These are phyloP conservation scores for Rhodotorula mucilaginosa DNA, from an alignment of 1,284 basidiomycete genomes.

Conservation along the genomic window DNA sequence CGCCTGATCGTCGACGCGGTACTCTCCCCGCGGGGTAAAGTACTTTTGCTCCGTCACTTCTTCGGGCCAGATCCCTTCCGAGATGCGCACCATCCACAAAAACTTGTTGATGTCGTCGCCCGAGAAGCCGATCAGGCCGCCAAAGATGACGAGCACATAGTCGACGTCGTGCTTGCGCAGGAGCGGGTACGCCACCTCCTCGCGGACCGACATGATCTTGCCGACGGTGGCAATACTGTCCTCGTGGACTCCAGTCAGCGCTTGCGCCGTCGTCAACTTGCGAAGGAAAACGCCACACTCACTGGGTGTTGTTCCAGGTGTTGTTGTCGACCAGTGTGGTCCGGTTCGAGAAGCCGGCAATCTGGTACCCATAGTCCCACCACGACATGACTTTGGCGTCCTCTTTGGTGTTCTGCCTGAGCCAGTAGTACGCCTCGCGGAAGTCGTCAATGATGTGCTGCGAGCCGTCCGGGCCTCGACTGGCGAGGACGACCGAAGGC, in stretches of 20 bases:
- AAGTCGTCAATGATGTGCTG: constrained; percentile 99
- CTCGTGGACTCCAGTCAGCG: constrained; percentile 45
- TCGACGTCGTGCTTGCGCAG: constrained; percentile 96
- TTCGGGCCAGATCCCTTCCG: constrained; percentile 97
- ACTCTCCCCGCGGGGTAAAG: constrained; percentile 92
- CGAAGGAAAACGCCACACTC: constrained; percentile 44
- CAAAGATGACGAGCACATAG: constrained; percentile 97
- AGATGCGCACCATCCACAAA: constrained; percentile 73
- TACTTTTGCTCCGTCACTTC: constrained; percentile 93
- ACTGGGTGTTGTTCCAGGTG: constrained; percentile 98
- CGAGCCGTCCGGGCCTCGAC: constrained; percentile 74
- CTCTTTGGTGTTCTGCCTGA: constrained; percentile 89
- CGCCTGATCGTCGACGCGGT: constrained; percentile 85
- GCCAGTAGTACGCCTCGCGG: constrained; percentile 99
- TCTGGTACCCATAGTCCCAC: constrained; percentile 99
- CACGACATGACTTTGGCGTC: constrained; percentile 96
- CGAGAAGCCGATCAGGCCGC: constrained; percentile 92
- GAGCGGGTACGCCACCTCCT: constrained; percentile 96
- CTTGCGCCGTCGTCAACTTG: not conserved
- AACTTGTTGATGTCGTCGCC: constrained; percentile 99
- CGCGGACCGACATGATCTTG: constrained; percentile 91
- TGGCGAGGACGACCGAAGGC: constrained; percentile 92
- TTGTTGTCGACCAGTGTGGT: constrained; percentile 99
- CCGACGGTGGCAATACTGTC: constrained; percentile 93
- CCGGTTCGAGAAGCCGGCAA: constrained; percentile 96